Evolutionary conservation across 83 land plant species (phyloP).

Genomic region (Diphasiastrum complanatum): DNA sequence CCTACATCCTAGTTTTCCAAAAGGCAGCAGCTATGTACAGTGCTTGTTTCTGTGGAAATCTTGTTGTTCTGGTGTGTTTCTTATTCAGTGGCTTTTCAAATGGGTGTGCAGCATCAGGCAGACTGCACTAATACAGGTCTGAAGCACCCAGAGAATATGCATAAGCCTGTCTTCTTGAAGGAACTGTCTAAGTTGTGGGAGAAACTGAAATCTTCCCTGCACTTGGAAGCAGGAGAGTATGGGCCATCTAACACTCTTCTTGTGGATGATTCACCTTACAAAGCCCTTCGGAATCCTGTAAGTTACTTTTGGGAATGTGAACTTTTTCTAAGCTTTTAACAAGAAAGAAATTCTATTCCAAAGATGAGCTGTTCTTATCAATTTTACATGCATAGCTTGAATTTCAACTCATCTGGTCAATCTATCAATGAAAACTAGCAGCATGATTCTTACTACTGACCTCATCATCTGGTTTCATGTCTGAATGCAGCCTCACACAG

Average conservation of each 20-base stretch:
- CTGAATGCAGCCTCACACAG: slow-evolving; percentile 34
- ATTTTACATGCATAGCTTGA: too few relatives aligned
- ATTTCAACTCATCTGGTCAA: too few relatives aligned
- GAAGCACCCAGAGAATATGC: slow-evolving; percentile 24
- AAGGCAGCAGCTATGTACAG: too few relatives aligned
- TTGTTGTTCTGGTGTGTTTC: too few relatives aligned
- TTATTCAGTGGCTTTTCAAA: too few relatives aligned
- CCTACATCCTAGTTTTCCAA: too few relatives aligned
- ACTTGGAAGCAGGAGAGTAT: slow-evolving; percentile 43
- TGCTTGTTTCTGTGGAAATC: too few relatives aligned
- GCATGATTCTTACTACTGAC: too few relatives aligned
- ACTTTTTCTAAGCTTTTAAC: background rate
- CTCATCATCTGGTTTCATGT: background rate
- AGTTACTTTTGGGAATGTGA: background rate
- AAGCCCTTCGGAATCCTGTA: slow-evolving; percentile 49
- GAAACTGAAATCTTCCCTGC: slow-evolving; percentile 19
- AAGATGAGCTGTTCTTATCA: background rate
- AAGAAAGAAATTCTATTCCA: background rate
- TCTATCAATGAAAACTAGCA: too few relatives aligned
- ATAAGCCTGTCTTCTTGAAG: slow-evolving; percentile 48
- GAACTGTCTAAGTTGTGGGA: slow-evolving; percentile 53
- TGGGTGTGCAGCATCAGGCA: slow-evolving; percentile 32
- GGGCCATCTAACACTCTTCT: slow-evolving; percentile 46
- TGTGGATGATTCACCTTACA: slow-evolving; percentile 56
- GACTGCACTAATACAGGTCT: slow-evolving; percentile 38